phyloP scores from a whole-genome alignment of 495 filamentous ascomycete species.

The Xylaria scruposa region DNA sequence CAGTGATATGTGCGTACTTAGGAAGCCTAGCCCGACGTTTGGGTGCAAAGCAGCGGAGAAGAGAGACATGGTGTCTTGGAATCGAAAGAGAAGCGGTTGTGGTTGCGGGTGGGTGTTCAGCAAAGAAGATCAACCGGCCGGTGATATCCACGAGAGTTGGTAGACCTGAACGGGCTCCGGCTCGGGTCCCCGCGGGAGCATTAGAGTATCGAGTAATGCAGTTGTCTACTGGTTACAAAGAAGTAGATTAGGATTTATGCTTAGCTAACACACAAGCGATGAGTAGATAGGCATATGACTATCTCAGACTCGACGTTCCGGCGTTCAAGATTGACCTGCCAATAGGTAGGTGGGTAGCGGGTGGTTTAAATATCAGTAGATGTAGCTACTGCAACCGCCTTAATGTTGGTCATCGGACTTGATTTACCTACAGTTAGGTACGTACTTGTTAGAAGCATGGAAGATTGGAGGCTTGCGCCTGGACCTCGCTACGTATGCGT shows the following conservation, averaged over 20 bases:
- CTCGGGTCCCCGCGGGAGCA: not conserved
- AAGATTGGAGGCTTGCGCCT: not conserved
- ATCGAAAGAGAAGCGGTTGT: not conserved
- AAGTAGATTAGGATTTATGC: not conserved
- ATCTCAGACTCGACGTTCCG: not conserved
- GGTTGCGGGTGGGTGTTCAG: not conserved
- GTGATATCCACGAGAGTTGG: not conserved
- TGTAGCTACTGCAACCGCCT: not conserved
- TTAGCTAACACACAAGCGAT: not conserved
- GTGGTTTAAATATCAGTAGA: not conserved
- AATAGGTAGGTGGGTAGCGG: not conserved
- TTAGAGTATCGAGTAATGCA: not conserved
- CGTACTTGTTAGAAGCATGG: no score
- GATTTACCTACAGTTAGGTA: not conserved
- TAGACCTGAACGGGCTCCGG: not conserved
- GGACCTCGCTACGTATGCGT: not conserved
- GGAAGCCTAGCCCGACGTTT: conserved; percentile 76
- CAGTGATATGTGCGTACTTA: conserved; percentile 59
- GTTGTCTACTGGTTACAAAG: not conserved
- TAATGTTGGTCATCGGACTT: conserved; percentile 9
- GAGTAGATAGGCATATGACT: not conserved
- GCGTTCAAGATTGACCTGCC: not conserved
- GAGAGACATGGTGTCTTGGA: conserved; percentile 54
- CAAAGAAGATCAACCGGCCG: not conserved
- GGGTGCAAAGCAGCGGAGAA: conserved; percentile 76